Conservation (phyloP, 805 yeast species). For the Saturnispora kantuleensis region DNA sequence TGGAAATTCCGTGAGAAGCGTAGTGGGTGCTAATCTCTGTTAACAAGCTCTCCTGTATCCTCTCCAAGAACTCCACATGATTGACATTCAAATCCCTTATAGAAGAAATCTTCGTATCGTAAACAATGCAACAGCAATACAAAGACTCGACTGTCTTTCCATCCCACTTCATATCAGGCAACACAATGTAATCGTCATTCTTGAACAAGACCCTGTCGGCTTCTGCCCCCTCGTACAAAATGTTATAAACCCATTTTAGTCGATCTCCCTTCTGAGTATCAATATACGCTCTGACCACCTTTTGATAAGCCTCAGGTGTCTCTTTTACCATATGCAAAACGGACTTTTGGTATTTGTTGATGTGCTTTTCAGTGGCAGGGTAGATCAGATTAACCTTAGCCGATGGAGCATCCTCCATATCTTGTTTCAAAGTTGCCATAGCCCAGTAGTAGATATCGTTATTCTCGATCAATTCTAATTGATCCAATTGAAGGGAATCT, state of each 20-base stretch:
- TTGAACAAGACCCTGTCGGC: slow-evolving; percentile 68
- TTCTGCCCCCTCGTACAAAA: slow-evolving; percentile 73
- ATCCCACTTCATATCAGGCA: slow-evolving; percentile 98
- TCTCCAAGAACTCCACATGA: slow-evolving; percentile 51
- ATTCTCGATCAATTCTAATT: slow-evolving; percentile 35
- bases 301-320: slow-evolving; percentile 65
- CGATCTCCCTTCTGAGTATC: slow-evolving; percentile 66
- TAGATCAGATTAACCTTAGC: slow-evolving; percentile 69
- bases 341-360: slow-evolving; percentile 62
- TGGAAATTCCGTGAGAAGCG: slow-evolving; percentile 26
- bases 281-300: slow-evolving; percentile 64
- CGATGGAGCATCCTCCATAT: slow-evolving; percentile 39
- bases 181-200: slow-evolving; percentile 58
- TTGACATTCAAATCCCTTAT: slow-evolving; percentile 58
- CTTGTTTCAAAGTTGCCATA: slow-evolving; percentile 34
- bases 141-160: slow-evolving; percentile 55
- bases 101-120: slow-evolving; percentile 56
- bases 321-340: slow-evolving; percentile 56
- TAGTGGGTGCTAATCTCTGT: slow-evolving; percentile 39
- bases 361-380: slow-evolving; percentile 85
- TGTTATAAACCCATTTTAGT: slow-evolving; percentile 84
- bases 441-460: slow-evolving; percentile 91
- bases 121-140: slow-evolving; percentile 70
- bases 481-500: slow-evolving; percentile 13
- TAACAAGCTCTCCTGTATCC: slow-evolving; percentile 36